Conservation (phyloP, 306 rosid species). For the Myrica gale region DNA sequence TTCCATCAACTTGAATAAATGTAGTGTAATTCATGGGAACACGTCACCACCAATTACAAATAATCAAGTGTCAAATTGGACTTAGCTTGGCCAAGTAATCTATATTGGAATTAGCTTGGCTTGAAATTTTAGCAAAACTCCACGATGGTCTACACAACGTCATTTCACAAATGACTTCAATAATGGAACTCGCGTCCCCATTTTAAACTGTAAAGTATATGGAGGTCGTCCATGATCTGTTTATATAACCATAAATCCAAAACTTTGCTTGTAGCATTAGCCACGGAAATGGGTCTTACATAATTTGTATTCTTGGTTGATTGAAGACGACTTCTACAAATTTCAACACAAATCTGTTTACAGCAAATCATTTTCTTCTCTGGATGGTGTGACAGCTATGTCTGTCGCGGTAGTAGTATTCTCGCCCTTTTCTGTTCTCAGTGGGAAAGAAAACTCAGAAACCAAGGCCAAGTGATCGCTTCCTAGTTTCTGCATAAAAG, state of each 20-base stretch:
- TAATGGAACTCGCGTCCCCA: too few relatives aligned
- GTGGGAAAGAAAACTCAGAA: constrained; percentile 69
- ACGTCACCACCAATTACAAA: too few relatives aligned
- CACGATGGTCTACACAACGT: too few relatives aligned
- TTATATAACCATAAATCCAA: neutral
- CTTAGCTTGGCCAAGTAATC: too few relatives aligned
- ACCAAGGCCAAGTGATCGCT: constrained; percentile 86
- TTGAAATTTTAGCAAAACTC: too few relatives aligned
- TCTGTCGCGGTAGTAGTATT: constrained; percentile 16
- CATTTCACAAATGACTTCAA: too few relatives aligned
- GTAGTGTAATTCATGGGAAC: too few relatives aligned
- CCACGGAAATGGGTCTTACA: neutral
- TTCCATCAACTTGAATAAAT: too few relatives aligned
- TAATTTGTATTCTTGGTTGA: neutral
- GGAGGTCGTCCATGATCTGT: neutral
- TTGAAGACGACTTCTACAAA: neutral
- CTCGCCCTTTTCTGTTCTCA: constrained; percentile 20
- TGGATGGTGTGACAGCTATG: constrained; percentile 20
- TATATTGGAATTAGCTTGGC: too few relatives aligned
- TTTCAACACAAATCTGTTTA: neutral
- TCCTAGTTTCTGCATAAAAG: constrained; percentile 60
- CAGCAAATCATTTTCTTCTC: constrained; percentile 18
- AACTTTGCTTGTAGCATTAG: neutral
- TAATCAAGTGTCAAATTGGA: too few relatives aligned
- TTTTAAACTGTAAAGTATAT: neutral